A percentile compares a stretch with the other conserved stretches of the same genome.
Evolutionary conservation across 179 eudicot genomes (phyloP).

Genomic region (Sideroxylon spinosum): DNA sequence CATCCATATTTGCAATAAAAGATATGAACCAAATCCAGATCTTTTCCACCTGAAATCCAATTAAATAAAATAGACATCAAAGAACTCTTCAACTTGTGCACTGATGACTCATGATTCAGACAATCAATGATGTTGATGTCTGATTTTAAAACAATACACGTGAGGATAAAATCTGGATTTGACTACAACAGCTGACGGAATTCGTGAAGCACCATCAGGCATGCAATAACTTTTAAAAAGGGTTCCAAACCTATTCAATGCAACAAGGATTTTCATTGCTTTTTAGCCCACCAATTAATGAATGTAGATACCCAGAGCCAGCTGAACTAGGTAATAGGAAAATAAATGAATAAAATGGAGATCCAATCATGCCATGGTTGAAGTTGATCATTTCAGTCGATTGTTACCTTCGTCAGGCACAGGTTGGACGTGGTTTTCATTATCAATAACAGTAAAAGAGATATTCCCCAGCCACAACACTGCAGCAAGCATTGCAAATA

Average conservation of each 20-base stretch:
- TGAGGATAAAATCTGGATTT: too few species aligned
- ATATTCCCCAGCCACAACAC: slow-evolving; percentile 92
- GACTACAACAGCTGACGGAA: background rate
- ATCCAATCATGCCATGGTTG: background rate
- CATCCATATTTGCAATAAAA: too few species aligned
- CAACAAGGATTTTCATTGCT: background rate
- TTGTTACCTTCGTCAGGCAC: slow-evolving; percentile 76
- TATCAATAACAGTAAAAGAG: slow-evolving; percentile 64
- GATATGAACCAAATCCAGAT: too few species aligned
- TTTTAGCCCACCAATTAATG: background rate
- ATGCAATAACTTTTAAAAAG: background rate
- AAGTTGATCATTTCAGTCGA: background rate
- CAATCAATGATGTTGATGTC: too few species aligned
- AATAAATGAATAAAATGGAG: background rate
- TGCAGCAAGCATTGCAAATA: slow-evolving; percentile 89
- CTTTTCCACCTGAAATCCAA: too few species aligned
- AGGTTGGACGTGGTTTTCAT: slow-evolving; percentile 85
- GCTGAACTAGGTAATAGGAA: background rate
- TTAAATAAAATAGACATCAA: too few species aligned
- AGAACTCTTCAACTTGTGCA: too few species aligned
- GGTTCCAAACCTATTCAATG: background rate
- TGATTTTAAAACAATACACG: too few species aligned
- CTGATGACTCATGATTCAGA: too few species aligned
- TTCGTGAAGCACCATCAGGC: background rate
- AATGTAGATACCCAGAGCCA: background rate